A percentile compares a stretch with the other conserved stretches of the same genome.
These are phyloP conservation scores for Suillus subalutaceus DNA, from an alignment of 768 basidiomycete species.

Conservation along the genomic window DNA sequence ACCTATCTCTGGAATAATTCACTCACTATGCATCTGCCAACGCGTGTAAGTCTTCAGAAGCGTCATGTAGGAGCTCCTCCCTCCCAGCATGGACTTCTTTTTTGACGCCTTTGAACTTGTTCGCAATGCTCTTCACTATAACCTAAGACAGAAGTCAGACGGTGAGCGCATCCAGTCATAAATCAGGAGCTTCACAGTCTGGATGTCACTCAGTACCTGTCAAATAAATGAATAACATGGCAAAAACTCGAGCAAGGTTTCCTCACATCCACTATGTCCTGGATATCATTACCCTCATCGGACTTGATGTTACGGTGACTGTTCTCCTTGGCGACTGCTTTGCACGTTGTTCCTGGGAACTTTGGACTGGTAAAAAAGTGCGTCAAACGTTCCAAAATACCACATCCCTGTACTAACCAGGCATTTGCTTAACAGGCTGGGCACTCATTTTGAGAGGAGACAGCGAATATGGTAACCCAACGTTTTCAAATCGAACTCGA, in stretches of 20 bases:
- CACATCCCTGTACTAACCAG: neutral
- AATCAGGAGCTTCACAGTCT: conserved; percentile 36
- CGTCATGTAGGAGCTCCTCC: conserved; percentile 48
- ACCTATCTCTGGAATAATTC: neutral
- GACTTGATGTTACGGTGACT: neutral
- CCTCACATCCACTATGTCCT: conserved; percentile 48
- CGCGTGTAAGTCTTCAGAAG: conserved; percentile 44
- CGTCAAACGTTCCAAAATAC: neutral
- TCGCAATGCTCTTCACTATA: conserved; percentile 47
- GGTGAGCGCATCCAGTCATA: conserved; percentile 4
- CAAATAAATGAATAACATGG: neutral
- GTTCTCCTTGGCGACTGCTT: neutral
- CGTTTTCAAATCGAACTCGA: conserved; percentile 2
- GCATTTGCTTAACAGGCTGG: neutral
- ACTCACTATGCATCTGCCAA: conserved; percentile 40
- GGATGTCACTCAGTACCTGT: conserved; percentile 55
- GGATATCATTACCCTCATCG: conserved; percentile 22
- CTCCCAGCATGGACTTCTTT: conserved; percentile 48
- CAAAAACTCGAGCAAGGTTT: neutral
- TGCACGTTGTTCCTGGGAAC: neutral
- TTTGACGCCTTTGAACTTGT: conserved; percentile 50
- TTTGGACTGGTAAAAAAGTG: neutral
- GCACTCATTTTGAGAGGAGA: neutral
- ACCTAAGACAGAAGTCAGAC: conserved; percentile 40
- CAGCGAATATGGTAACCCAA: neutral